These are phyloP conservation scores for Solanum aculeatissimum DNA, from an alignment of 305 asterid genomes.

Conservation along the genomic window DNA sequence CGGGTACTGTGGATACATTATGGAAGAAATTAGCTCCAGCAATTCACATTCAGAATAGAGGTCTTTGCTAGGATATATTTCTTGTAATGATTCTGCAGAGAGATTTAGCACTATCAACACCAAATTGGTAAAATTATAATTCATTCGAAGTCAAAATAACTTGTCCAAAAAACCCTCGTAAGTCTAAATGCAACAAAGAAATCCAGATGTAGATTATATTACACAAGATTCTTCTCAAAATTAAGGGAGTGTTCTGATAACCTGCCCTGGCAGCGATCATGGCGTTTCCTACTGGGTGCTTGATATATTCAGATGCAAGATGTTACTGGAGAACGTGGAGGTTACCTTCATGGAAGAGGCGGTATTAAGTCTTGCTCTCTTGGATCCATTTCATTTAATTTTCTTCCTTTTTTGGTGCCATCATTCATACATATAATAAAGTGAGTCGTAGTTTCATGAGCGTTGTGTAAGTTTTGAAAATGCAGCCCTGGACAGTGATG, in stretches of 20 bases:
- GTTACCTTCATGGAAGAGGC: slow-evolving; percentile 98
- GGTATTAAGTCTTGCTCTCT: slow-evolving; percentile 33
- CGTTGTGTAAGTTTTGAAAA: slow-evolving; percentile 20
- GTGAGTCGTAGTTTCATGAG: slow-evolving; percentile 7
- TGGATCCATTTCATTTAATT: neutral
- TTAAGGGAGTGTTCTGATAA: slow-evolving; percentile 54
- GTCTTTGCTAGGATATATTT: neutral
- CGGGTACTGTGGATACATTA: neutral
- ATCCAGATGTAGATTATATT: neutral
- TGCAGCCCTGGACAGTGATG: slow-evolving; percentile 99
- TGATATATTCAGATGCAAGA: slow-evolving; percentile 90
- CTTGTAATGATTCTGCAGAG: neutral
- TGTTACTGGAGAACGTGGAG: slow-evolving; percentile 98
- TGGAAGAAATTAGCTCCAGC: neutral
- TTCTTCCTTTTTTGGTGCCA: neutral
- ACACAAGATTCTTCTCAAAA: neutral
- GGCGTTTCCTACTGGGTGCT: slow-evolving; percentile 55
- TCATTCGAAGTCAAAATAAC: neutral
- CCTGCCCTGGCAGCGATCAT: slow-evolving; percentile 98
- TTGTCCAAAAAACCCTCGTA: neutral
- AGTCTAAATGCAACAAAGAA: neutral
- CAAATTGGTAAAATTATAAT: neutral
- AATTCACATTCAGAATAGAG: neutral
- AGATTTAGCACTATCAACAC: neutral
- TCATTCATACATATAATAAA: neutral